Base-by-base conservation (phyloP, 441 rosid genomes). In the Bocquillonia castaneifolia region DNA sequence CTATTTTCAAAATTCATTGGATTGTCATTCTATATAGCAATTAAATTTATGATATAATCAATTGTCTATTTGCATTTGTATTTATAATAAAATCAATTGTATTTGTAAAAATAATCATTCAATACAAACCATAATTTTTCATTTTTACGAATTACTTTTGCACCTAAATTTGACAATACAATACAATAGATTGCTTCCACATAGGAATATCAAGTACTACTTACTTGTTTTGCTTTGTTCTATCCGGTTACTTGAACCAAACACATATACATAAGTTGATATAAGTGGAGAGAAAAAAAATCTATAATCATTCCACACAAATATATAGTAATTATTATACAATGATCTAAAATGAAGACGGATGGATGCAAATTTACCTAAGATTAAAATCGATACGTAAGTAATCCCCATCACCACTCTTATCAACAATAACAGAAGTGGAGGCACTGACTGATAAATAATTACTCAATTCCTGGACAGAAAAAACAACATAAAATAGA, bases 361-460 rank as follows among this genome's bases (percentile, higher is more conserved):
- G 20, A 1, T 34, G 39, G 45, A 15, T 25, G 37, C 7, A 22
- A 34, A 26, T 10, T 59, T 64, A 95, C 98, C 99, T 95, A 67
- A 92, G 71, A 84, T 95, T 95, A 77, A 95, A 95, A 79, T 89
- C 90, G 71, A 95, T 85, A 47, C 97, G 96, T 68, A 95, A 81
- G 76, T 86, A 92, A 31, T 90, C 97, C 5, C 96, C 96, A 83
- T 92, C 98, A 72, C 85, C 51, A 80, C 99, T 95, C 77, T 79
- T 86, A 85, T 95, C 97, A 64, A 95, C 97, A 66, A 95, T 75
- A 29, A 95, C 85, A 68, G 96, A 77, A 4, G 98, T 92, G 51
- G 98, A 78, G 60, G 96, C 84, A 76, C 66, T 81, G 57, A 86
- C 81, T 14, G 88, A 62, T 80, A 95, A 83, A 90, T 90, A 95